A percentile compares a stretch with the other conserved stretches of the same genome.
Conservation (phyloP, 768 basidiomycete species). For the Tulasnella calospora region DNA sequence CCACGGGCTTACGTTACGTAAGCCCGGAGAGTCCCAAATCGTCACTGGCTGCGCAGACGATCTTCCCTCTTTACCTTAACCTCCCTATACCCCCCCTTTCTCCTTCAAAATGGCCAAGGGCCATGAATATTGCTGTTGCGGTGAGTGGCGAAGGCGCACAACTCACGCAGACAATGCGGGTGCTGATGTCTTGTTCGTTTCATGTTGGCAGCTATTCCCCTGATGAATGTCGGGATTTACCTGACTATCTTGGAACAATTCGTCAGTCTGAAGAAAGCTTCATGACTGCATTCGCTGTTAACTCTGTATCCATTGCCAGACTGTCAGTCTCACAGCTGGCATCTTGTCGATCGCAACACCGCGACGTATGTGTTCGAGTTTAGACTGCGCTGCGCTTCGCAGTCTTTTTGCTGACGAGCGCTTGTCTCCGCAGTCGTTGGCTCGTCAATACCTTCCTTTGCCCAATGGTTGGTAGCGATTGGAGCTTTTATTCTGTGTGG, state of each 20-base stretch:
- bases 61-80: slow-evolving; percentile 9
- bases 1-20: not conserved
- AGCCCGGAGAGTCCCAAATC: not conserved
- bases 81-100: slow-evolving; percentile 8
- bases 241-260: slow-evolving; percentile 72
- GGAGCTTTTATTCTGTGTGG: slow-evolving; percentile 71
- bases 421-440: slow-evolving; percentile 62
- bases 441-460: slow-evolving; percentile 72
- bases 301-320: slow-evolving; percentile 3
- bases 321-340: slow-evolving; percentile 53
- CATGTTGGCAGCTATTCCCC: slow-evolving; percentile 59
- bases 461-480: slow-evolving; percentile 65
- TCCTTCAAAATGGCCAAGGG: slow-evolving; percentile 47
- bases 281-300: not conserved
- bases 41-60: not conserved
- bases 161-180: not conserved
- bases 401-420: slow-evolving; percentile 3
- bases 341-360: slow-evolving; percentile 73
- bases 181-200: not conserved
- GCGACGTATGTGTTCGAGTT: slow-evolving; percentile 50
- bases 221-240: slow-evolving; percentile 88
- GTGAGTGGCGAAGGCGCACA: slow-evolving; percentile 30
- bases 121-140: slow-evolving; percentile 78
- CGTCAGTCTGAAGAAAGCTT: slow-evolving; percentile 32
- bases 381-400: not conserved